Evolutionary conservation across 768 basidiomycete genomes (phyloP), one percentile per base, ranked within the genome.

Genomic region (Coprinellus aureogranulatus): DNA sequence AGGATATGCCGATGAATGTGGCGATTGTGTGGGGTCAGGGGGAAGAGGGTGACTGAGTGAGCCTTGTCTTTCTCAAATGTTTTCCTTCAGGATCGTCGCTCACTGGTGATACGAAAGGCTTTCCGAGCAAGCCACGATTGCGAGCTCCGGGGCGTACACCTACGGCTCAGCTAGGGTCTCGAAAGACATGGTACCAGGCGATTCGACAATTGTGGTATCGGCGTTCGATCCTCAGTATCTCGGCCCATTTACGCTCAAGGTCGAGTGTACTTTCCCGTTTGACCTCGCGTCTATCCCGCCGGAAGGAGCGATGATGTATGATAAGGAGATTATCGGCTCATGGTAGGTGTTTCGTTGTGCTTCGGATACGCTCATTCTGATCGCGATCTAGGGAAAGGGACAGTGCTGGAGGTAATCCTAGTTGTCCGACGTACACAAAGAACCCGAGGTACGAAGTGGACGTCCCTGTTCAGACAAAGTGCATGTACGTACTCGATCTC

Each of bases 261-360:
- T 92, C 2, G 83, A 89, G 50, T 83, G 88, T 55, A 81, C 85
- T 1, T 22, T 69, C 57, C 78, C 82, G 1, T 79, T 94, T 52
- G 83, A 86, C 18, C 59, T 97, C 23, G 74, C 74, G 49, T 62
- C 83, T 0, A 88, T 97, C 23, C 84, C 87, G 0, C 83, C 87
- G 57, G 96, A 98, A 73, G 94, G 93, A 0, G 92, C 94, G 0
- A 95, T 94, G 0, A 92, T 97, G 93, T 96, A 88, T 67, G 73
- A 72, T 22, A 88, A 90, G 62, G 66, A 77, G 0, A 62, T 88
- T 2, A 80, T 75, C n/a, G 93, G 92, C 3, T 72, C 77, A 39
- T 98, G 95, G 95, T 91, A 59, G 52, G 82, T 63, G 53, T 9
- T 48, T 23, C 40, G 16, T 26, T 53, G 28, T 25, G 31, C 28